phyloP scores from a whole-genome alignment of 202 grass and related monocot species.

The Carex arenaria region DNA sequence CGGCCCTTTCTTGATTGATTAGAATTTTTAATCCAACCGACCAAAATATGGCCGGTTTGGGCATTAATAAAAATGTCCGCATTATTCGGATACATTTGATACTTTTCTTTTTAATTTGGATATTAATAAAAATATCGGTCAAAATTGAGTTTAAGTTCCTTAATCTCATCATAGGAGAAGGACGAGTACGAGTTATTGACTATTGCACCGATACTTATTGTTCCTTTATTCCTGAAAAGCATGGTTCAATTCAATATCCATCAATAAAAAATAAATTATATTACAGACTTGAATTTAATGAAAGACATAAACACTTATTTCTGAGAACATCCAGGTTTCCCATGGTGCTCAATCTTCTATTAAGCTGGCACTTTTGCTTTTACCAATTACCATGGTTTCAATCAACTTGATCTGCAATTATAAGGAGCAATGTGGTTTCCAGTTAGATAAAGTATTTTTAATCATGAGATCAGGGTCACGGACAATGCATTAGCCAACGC shows the following conservation, averaged over 20 bases:
- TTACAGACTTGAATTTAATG: neutral
- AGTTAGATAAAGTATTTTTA: neutral
- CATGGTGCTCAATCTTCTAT: neutral
- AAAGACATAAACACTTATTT: neutral
- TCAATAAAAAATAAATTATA: neutral
- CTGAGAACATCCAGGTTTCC: neutral
- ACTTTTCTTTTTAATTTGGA: too few species aligned
- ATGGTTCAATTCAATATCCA: neutral
- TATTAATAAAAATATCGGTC: too few species aligned
- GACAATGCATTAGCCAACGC: neutral
- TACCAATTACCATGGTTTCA: neutral
- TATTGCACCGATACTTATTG: neutral
- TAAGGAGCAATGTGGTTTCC: neutral
- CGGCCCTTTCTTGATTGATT: too few species aligned
- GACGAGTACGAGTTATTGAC: neutral
- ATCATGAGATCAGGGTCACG: neutral
- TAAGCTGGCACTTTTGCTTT: neutral
- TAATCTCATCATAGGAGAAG: neutral
- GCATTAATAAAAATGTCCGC: too few species aligned
- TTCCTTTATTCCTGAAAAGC: neutral
- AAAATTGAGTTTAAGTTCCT: neutral
- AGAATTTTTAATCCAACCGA: too few species aligned
- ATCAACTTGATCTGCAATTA: conserved; percentile 17
- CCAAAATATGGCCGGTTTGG: too few species aligned
- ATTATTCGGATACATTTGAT: too few species aligned